A percentile compares a stretch with the other conserved stretches of the same genome.
These are phyloP conservation scores for Hibiscus mutabilis DNA, from an alignment of 345 rosid genomes.

Conservation along the genomic window DNA sequence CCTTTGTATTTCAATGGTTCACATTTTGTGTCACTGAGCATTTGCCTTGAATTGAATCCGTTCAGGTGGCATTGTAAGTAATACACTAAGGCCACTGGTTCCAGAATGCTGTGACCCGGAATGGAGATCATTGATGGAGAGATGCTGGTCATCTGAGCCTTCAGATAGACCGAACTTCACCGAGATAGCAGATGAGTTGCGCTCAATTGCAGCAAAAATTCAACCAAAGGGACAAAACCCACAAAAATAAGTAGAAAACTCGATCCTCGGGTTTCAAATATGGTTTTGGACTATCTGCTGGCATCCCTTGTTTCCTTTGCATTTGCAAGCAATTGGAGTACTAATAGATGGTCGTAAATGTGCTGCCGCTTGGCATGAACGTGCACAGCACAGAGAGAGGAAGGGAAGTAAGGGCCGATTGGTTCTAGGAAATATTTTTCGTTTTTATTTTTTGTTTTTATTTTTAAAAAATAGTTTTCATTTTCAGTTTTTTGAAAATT, in stretches of 20 bases:
- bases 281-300: not conserved
- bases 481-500: no score
- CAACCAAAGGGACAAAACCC: conserved; percentile 42
- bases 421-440: no score
- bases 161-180: conserved; percentile 61
- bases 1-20: conserved; percentile 43
- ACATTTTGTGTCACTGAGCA: conserved; percentile 10
- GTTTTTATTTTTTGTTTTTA: no score
- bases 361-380: conserved; percentile 5
- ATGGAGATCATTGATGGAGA: conserved; percentile 67
- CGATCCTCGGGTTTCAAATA: not conserved
- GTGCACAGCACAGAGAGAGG: not conserved
- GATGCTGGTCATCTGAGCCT: conserved; percentile 70
- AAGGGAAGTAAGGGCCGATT: no score
- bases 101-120: conserved; percentile 50
- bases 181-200: conserved; percentile 38
- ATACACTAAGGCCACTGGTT: conserved; percentile 53
- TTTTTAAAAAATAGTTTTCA: no score
- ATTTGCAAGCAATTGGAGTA: not conserved
- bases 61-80: conserved; percentile 65
- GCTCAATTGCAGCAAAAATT: conserved; percentile 38
- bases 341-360: not conserved
- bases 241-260: conserved; percentile 1
- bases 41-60: not conserved
- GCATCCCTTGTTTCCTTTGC: conserved; percentile 1